Evolutionary conservation across 163 green algal genomes (phyloP), one percentile per base, ranked within the genome.

Genomic region (Trebouxia gelatinosa): DNA sequence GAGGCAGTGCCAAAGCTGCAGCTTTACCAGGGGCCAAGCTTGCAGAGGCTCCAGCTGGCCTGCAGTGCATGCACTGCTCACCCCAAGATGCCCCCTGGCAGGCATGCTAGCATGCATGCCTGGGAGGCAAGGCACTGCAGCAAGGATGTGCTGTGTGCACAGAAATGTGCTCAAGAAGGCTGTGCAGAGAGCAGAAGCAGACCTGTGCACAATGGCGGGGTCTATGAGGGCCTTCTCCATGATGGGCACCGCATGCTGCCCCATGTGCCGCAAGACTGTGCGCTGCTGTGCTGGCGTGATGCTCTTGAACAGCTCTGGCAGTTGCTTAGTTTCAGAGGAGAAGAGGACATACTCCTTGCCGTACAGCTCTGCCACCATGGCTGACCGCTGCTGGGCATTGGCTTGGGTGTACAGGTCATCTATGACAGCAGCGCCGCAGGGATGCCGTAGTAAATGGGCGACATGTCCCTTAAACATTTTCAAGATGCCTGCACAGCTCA

Each of bases 151-250:
- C 19, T 19, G 3, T 19, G 23, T 2, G 48, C 23, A 23, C 48
- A 59, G 3, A 59, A 2, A 3, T 23, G 3, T 2, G 48, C 19
- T 23, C 2, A 23, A 2, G 2, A 23, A 59, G 48, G 48, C 48
- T 28, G 48, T 19, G 19, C 2, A 19, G 26, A 29, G 57, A 37
- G 57, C 57, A 29, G 5, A 39, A 3, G 38, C 9, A 62, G 58
- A 93, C 89, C 90, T 83, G 83, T 98, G 94, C n/a, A 87, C 83
- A 31, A 97, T 85, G 19, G 86, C 82, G 7, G 88, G 86, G 83
- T 97, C 89, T 62, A 98, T 78, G 59, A 97, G 83, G 13, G 85
- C 91, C 87, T 98, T 97, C 86, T 98, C 94, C 80, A 97, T 88
- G 38, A 97, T 85, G 28, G 90, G 92, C 4, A 82, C 78, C 11